A percentile compares a stretch with the other conserved stretches of the same genome.
Evolutionary conservation across 2,329 filamentous ascomycete genomes (phyloP).

Genomic region (Cladophialophora psammophila): DNA sequence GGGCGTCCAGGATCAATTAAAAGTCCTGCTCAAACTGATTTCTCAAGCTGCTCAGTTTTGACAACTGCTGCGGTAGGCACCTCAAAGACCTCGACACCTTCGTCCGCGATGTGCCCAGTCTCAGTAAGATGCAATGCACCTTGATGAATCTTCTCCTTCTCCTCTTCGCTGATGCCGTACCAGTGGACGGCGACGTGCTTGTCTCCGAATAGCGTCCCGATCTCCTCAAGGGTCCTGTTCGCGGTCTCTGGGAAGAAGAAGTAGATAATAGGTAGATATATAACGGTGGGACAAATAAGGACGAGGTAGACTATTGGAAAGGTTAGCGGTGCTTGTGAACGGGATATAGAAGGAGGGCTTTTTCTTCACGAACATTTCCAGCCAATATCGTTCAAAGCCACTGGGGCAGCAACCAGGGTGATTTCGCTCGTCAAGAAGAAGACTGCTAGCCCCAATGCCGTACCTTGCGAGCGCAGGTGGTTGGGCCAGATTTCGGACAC

Average conservation of each 20-base stretch:
- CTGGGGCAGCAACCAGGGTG: constrained; percentile 39
- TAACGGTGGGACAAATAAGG: constrained; percentile 76
- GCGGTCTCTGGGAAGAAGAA: constrained; percentile 45
- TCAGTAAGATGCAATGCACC: background rate
- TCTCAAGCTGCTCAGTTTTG: too few relatives aligned
- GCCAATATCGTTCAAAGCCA: constrained; percentile 45
- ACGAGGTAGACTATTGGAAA: constrained; percentile 40
- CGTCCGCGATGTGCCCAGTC: too few relatives aligned
- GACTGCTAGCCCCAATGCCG: constrained; percentile 31
- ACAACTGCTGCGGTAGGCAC: too few relatives aligned
- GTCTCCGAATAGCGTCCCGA: constrained; percentile 43
- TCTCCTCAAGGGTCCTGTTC: constrained; percentile 44
- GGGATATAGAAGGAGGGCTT: background rate
- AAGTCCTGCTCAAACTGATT: too few relatives aligned
- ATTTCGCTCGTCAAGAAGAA: constrained; percentile 33
- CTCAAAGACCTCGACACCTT: too few relatives aligned
- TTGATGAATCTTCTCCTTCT: constrained; percentile 35
- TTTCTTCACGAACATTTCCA: constrained; percentile 43
- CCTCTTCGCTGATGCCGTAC: constrained; percentile 41
- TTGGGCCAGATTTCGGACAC: constrained; percentile 37
- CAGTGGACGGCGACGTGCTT: constrained; percentile 42
- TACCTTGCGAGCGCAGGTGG: constrained; percentile 35
- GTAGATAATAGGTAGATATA: constrained; percentile 66
- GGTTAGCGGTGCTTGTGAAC: too few relatives aligned
- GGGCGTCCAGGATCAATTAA: too few relatives aligned